Base-by-base conservation (phyloP, 768 basidiomycete species). In the Gloeophyllum trabeum region DNA sequence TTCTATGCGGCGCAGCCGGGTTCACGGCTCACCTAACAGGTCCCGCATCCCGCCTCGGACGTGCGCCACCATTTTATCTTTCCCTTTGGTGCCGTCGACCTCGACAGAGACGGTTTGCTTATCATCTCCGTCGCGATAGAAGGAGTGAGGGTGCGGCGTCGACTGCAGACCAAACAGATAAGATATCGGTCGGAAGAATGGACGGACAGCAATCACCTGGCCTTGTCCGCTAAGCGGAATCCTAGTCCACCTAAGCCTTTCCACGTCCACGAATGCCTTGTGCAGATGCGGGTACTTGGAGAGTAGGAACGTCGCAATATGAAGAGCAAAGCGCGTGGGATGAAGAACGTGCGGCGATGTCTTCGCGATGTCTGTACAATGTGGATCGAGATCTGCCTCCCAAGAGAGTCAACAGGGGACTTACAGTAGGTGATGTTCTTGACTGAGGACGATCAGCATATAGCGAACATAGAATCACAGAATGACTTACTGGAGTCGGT, bases 111-210 rank as follows among this genome's bases (percentile, higher is more conserved):
- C 70, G 24, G 81, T 56, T 3, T 78, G 70, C 66, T 86, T 94
- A 56, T 98, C 93, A 3, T 92, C 88, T 1, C 93, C 94, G 51
- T 97, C 89, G 19, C 93, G 69, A 43, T 73, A 67, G 61, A 94
- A 98, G 13, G 89, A 75, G 57, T 93, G 88, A 5, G 74, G 58
- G 57, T 97, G 92, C 2, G 65, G 65, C 46, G 67, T 56, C 0
- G 55, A 60, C 3, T 57, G 48, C 37, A 65, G 28, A 10, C 28
- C 10, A 32, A 32, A 32, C 28, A 32, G 16, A 16, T 32, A 10
- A 32, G 28, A 16, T 10, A 32, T 10, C 16, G 28, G 16, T 32
- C 10, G 28, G 16, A 32, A 16, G 28, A 32, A 32, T 10, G 28
- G 16, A 32, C 10, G 28, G 16, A 32, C 10, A 32, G 28, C 10